Evolutionary conservation across 2,329 filamentous ascomycete species (phyloP).

Genomic region (Zasmidium angulare): DNA sequence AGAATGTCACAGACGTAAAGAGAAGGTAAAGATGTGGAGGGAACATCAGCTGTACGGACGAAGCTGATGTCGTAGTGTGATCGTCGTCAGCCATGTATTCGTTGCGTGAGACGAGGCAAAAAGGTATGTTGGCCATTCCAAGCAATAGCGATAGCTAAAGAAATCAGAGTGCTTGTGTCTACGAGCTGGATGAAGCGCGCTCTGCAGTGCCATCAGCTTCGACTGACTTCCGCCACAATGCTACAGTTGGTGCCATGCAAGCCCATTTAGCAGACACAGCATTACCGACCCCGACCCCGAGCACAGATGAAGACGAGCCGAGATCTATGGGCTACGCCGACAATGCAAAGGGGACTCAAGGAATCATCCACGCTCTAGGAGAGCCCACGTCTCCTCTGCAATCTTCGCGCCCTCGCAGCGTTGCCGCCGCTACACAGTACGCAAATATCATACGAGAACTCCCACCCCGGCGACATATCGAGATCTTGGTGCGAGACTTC

Average conservation of each 20-base stretch:
- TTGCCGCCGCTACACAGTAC: neutral
- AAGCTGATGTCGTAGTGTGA: neutral
- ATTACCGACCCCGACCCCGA: no score
- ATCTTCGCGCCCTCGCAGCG: neutral
- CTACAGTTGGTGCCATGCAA: no score
- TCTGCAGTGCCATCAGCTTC: neutral
- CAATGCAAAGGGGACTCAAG: neutral
- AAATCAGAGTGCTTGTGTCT: slow-evolving; percentile 1
- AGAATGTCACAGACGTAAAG: slow-evolving; percentile 1
- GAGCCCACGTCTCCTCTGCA: neutral
- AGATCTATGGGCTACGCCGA: neutral
- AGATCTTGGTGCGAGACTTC: neutral
- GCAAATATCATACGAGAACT: neutral
- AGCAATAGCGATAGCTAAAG: neutral
- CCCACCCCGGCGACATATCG: neutral
- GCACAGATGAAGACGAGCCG: neutral
- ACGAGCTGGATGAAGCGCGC: neutral
- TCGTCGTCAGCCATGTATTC: neutral
- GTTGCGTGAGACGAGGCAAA: neutral
- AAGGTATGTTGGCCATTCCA: neutral
- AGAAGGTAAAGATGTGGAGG: neutral
- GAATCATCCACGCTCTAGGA: neutral
- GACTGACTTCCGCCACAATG: no score
- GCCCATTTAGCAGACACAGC: no score
- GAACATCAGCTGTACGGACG: no score